Percentiles rank a stretch among this genome's conserved stretches.
Conservation (phyloP, 2,329 filamentous ascomycete species). For the Colletotrichum sp. region DNA sequence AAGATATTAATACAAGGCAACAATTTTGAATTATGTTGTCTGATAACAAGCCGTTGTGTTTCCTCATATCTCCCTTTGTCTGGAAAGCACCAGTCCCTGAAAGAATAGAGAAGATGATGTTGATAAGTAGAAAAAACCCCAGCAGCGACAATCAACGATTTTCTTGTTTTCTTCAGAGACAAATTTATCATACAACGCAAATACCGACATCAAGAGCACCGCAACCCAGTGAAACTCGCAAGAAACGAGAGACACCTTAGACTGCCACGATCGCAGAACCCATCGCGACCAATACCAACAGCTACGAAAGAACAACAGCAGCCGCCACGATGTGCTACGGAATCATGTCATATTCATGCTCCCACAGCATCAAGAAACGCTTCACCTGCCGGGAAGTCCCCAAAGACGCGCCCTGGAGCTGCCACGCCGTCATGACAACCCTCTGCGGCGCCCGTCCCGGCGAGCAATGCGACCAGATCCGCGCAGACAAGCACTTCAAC, state of each 20-base stretch:
- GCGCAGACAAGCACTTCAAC: background rate
- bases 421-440: background rate
- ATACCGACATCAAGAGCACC: background rate
- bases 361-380: background rate
- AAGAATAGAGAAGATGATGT: background rate
- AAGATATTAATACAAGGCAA: background rate
- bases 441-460: constrained; percentile 9
- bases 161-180: background rate
- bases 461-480: background rate
- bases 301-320: background rate
- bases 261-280: background rate
- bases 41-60: background rate
- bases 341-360: background rate
- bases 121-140: background rate
- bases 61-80: background rate
- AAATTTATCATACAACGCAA: background rate
- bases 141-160: background rate
- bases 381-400: constrained; percentile 2
- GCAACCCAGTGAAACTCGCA: background rate
- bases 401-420: background rate
- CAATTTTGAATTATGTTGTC: background rate
- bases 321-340: constrained; percentile 18
- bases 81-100: background rate
- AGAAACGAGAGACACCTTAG: background rate
- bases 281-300: background rate